Evolutionary conservation across 2,329 filamentous ascomycete genomes (phyloP).

Genomic region (Fusarium beomiforme): DNA sequence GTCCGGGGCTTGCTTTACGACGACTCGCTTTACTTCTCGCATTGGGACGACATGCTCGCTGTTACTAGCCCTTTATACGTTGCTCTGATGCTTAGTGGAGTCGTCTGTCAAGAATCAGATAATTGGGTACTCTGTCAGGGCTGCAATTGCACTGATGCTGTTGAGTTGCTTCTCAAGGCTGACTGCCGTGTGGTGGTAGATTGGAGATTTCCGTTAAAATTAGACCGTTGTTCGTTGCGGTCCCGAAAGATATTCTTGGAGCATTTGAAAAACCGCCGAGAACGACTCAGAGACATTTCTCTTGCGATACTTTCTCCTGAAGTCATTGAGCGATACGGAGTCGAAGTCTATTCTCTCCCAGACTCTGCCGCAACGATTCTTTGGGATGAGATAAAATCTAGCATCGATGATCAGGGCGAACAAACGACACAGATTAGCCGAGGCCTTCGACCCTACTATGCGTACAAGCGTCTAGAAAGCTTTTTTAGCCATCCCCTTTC

Average conservation of each 20-base stretch:
- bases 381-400: not conserved
- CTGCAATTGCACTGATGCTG: not conserved
- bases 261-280: not conserved
- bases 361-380: not conserved
- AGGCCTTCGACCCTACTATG: too few relatives aligned
- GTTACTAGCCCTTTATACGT: not conserved
- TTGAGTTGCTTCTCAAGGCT: not conserved
- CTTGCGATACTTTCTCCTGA: not conserved
- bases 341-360: not conserved
- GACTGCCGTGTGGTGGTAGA: not conserved
- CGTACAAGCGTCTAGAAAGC: fast-evolving
- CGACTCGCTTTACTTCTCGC: too few relatives aligned
- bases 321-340: not conserved
- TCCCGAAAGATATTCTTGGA: not conserved
- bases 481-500: not conserved
- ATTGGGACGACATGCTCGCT: too few relatives aligned
- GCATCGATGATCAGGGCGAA: not conserved
- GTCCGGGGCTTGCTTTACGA: not conserved
- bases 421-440: not conserved
- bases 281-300: not conserved
- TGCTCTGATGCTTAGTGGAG: not conserved
- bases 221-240: not conserved
- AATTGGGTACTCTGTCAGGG: not conserved
- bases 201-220: too few relatives aligned
- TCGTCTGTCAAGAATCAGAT: not conserved